These are phyloP conservation scores for Orbilia quercus DNA, from an alignment of 2,329 filamentous ascomycete species.

Conservation along the genomic window DNA sequence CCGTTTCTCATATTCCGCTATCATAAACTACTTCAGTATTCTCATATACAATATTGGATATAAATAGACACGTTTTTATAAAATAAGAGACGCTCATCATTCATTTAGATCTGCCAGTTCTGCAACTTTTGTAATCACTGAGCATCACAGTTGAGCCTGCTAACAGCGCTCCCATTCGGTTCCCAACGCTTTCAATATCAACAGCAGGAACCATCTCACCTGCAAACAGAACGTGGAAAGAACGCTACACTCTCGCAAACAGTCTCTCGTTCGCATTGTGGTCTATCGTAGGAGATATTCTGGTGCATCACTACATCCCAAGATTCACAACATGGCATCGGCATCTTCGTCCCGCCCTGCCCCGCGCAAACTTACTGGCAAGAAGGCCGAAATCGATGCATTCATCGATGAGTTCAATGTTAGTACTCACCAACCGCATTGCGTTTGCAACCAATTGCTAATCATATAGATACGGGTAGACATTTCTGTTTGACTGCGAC, in stretches of 20 bases:
- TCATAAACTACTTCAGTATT: too few relatives aligned
- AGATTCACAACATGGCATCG: conserved; percentile 17
- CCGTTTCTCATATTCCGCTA: too few relatives aligned
- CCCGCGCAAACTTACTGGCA: conserved; percentile 77
- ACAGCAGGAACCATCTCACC: background rate
- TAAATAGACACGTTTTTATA: too few relatives aligned
- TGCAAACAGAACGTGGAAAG: too few relatives aligned
- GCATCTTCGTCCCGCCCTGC: conserved; percentile 54
- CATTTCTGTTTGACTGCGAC: conserved; percentile 97
- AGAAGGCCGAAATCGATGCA: conserved; percentile 78
- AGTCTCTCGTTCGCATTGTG: background rate
- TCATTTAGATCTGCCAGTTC: background rate
- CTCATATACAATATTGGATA: too few relatives aligned
- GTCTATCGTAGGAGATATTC: background rate
- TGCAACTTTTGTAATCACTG: conserved; percentile 33
- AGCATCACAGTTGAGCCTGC: background rate
- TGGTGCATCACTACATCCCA: background rate
- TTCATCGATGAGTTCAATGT: conserved; percentile 95
- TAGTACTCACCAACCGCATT: conserved; percentile 63
- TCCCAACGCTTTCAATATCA: conserved; percentile 53
- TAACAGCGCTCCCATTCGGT: conserved; percentile 45
- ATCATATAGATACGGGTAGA: conserved; percentile 67
- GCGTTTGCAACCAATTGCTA: conserved; percentile 7
- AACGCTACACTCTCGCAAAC: background rate
- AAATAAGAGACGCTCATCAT: too few relatives aligned